phyloP scores from a whole-genome alignment of 1,284 basidiomycete genomes.

The Erythrobasidium hasegawianum region DNA sequence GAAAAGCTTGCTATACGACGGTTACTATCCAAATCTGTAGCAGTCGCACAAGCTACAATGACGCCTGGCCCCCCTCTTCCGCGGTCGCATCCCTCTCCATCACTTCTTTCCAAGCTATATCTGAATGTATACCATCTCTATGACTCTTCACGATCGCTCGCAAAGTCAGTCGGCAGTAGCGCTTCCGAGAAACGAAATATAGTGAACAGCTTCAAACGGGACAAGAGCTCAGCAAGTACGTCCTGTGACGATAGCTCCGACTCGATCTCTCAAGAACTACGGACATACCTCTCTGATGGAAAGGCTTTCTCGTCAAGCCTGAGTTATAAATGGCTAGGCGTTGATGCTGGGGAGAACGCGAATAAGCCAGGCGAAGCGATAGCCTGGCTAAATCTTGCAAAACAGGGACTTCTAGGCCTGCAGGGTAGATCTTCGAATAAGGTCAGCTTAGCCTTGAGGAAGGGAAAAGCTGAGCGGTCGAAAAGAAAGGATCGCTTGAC shows the following conservation, averaged over 20 bases:
- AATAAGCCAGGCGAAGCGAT: slow-evolving; percentile 73
- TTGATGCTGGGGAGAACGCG: slow-evolving; percentile 80
- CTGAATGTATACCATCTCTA: slow-evolving; percentile 78
- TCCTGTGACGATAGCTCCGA: slow-evolving; percentile 37
- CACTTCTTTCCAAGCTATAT: slow-evolving; percentile 85
- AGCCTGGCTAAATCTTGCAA: slow-evolving; percentile 68
- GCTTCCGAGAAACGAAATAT: slow-evolving; percentile 12
- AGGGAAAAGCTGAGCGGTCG: slow-evolving; percentile 52
- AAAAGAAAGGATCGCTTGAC: slow-evolving; percentile 60
- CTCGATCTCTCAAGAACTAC: slow-evolving; percentile 57
- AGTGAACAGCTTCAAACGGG: slow-evolving; percentile 48
- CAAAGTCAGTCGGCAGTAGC: slow-evolving; percentile 56
- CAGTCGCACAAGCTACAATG: slow-evolving; percentile 63
- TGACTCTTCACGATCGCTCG: slow-evolving; percentile 67
- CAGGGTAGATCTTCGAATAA: slow-evolving; percentile 48
- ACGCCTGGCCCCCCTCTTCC: slow-evolving; percentile 91
- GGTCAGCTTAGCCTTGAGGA: slow-evolving; percentile 45
- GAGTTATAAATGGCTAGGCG: slow-evolving; percentile 89
- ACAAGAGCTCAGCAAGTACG: slow-evolving; percentile 34
- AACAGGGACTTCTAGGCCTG: slow-evolving; percentile 61
- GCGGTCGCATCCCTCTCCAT: slow-evolving; percentile 81
- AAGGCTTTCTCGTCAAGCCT: slow-evolving; percentile 65
- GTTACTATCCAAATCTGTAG: slow-evolving; percentile 75
- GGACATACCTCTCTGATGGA: slow-evolving; percentile 69
- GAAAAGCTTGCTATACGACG: slow-evolving; percentile 88